These are phyloP conservation scores for Lachnellula arida DNA, from an alignment of 2,329 filamentous ascomycete species.

Conservation along the genomic window DNA sequence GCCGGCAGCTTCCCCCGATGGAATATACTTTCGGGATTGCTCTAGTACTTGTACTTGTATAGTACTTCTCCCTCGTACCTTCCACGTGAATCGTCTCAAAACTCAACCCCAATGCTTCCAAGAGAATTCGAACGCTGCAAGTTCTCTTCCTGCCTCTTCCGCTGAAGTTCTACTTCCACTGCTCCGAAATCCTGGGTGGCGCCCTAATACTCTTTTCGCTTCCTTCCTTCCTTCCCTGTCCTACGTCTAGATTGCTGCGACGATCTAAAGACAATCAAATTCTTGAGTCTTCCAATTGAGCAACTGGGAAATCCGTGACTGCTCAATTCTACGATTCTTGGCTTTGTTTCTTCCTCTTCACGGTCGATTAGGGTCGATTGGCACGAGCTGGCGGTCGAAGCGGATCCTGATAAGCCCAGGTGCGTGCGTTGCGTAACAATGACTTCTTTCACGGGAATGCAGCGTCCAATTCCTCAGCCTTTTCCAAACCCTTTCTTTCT, in stretches of 20 bases:
- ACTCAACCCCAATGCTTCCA: background rate
- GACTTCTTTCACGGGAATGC: background rate
- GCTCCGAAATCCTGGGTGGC: background rate
- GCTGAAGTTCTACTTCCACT: background rate
- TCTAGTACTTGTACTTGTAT: background rate
- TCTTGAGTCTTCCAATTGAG: background rate
- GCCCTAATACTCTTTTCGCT: background rate
- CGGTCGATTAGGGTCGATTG: background rate
- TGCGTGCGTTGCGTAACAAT: background rate
- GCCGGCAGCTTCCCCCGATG: too few species aligned
- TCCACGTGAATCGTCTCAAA: background rate
- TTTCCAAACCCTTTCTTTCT: background rate
- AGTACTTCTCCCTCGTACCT: too few species aligned
- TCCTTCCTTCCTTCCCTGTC: background rate
- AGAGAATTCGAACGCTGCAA: background rate
- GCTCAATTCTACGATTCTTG: too few species aligned
- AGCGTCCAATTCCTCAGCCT: background rate
- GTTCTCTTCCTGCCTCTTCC: background rate
- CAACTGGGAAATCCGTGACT: too few species aligned
- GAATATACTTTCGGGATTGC: too few species aligned
- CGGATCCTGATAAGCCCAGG: background rate
- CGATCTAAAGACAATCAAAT: background rate
- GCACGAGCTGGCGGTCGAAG: background rate
- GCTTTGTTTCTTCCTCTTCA: background rate
- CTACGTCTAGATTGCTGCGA: background rate